Conservation (phyloP, 176 grass and related monocot species). For the Puya raimondii region DNA sequence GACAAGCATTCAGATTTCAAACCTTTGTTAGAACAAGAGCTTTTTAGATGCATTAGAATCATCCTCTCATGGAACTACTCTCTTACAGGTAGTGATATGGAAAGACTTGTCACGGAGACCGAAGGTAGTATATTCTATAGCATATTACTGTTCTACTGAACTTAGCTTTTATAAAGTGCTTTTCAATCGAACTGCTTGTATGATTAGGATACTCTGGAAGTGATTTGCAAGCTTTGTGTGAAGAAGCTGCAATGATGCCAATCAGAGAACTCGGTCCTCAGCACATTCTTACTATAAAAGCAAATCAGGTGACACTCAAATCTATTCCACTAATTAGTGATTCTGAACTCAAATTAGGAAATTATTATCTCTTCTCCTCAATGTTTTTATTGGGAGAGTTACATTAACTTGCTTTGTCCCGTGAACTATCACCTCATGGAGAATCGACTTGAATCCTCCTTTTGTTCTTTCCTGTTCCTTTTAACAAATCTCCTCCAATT, state of each 20-base stretch:
- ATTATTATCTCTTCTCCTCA: not conserved
- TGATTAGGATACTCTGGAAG: constrained; percentile 89
- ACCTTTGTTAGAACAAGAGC: not conserved
- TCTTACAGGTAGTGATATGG: constrained; percentile 54
- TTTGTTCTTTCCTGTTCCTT: too few relatives aligned
- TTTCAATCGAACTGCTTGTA: constrained; percentile 1
- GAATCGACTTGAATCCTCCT: too few relatives aligned
- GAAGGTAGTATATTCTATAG: constrained; percentile 41
- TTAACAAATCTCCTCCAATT: too few relatives aligned
- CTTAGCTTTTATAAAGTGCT: constrained; percentile 1
- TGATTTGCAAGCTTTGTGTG: constrained; percentile 82
- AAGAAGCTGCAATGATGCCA: constrained; percentile 98
- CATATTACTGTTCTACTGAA: not conserved
- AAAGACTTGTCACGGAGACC: constrained; percentile 65
- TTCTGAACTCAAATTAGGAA: not conserved
- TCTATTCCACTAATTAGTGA: not conserved
- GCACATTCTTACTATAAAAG: constrained; percentile 79
- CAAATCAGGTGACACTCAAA: constrained; percentile 58
- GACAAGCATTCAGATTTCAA: not conserved
- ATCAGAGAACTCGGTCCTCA: constrained; percentile 82
- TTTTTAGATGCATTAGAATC: not conserved
- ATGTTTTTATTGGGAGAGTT: too few relatives aligned
- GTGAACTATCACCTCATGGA: too few relatives aligned
- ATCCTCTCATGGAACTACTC: constrained; percentile 5
- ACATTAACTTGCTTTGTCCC: too few relatives aligned